Percentiles rank a stretch among this genome's conserved stretches.
Evolutionary conservation across 768 basidiomycete genomes (phyloP).

Genomic region (Agaricus blazei): DNA sequence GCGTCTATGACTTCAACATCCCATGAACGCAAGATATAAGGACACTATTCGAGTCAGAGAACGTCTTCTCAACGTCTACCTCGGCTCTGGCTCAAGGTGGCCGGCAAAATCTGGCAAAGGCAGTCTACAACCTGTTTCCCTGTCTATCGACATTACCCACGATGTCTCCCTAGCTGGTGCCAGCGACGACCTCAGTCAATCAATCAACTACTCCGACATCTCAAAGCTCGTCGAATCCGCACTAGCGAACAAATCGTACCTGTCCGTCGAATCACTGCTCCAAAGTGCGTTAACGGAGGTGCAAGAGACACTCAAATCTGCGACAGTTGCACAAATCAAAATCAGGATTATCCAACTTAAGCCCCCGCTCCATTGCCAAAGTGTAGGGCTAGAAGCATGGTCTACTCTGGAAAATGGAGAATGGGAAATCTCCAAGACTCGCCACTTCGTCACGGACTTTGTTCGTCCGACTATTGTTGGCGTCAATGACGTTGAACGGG

Average conservation of each 20-base stretch:
- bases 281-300: conserved; percentile 30
- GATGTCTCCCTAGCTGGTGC: conserved; percentile 45
- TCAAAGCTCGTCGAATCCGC: conserved; percentile 23
- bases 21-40: neutral
- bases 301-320: conserved; percentile 29
- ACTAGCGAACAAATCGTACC: conserved; percentile 25
- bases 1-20: neutral
- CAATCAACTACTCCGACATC: conserved; percentile 62
- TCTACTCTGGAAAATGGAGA: conserved; percentile 12
- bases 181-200: conserved; percentile 48
- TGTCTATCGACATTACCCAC: conserved; percentile 47
- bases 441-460: conserved; percentile 33
- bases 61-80: conserved; percentile 35
- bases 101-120: conserved; percentile 25
- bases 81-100: conserved; percentile 43
- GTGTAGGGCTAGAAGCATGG: conserved; percentile 34
- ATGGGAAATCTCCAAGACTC: conserved; percentile 18
- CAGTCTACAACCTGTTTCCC: conserved; percentile 45
- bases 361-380: conserved; percentile 47
- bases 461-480: conserved; percentile 57
- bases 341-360: conserved; percentile 44
- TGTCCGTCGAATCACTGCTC: conserved; percentile 42
- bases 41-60: conserved; percentile 44
- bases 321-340: conserved; percentile 18
- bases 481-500: conserved; percentile 60